Base-by-base conservation (phyloP, 768 basidiomycete genomes). In the Russula ochroleuca region DNA sequence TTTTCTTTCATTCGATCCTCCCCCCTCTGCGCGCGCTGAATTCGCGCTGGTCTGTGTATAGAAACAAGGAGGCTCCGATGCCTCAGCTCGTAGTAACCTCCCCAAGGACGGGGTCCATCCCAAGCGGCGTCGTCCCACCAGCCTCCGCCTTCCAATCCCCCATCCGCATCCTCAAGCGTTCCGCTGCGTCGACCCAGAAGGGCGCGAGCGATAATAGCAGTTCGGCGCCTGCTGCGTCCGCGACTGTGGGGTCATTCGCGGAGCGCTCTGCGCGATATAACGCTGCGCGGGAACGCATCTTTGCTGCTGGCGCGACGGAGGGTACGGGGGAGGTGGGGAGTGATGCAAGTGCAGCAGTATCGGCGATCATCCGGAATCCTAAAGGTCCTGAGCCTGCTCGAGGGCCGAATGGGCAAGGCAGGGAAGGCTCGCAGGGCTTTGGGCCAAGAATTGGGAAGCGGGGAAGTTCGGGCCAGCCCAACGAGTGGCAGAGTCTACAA, bases 181-280 rank as follows among this genome's bases (percentile, higher is more conserved):
- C 83, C 64, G 66, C 71, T 0, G 51, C 67, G 9, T 48, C 73
- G 40, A 50, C 69, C 7, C 48, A 74, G 15, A 47, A 69, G 8
- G 58, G 68, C 1, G 45, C 62, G 45, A 23, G 21, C 45, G 45
- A 47, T 8, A 47, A 9, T 21, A n/a, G 19, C 9, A n/a, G 41
- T 41, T 17, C 21, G 10, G 9, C n/a, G 45, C 43, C 70, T 1
- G 37, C 68, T 4, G 25, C 72, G 1, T 62, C 70, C 14, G 63
- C 68, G 58, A 75, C 35, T 64, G 77, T 67, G 10, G 70, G 74
- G 10, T 66, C 81, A 4, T 75, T 88, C 3, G 80, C 83, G 38
- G 86, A 88, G 60, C 81, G 88, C 47, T 88, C 90, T 71, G 85
- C 83, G 19, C 80, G 84, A 59, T 92, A 92, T 72, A 81, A 85